These are phyloP conservation scores for Sclerotinia subarctica DNA, from an alignment of 2,329 filamentous ascomycete genomes.

Conservation along the genomic window DNA sequence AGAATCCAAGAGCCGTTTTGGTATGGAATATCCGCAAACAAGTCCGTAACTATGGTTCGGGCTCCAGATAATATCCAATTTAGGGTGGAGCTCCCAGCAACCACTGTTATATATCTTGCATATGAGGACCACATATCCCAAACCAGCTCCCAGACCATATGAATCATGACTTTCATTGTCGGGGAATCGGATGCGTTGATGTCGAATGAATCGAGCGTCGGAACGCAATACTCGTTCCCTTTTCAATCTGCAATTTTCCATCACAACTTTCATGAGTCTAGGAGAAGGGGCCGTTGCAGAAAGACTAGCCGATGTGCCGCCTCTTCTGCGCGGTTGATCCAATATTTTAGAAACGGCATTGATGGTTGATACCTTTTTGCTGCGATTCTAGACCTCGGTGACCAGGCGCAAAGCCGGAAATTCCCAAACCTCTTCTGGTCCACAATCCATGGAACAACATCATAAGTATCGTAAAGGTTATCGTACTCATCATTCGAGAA, in stretches of 20 bases:
- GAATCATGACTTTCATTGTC: not conserved
- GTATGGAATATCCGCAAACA: not conserved
- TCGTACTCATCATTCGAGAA: not conserved
- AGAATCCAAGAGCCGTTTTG: not conserved
- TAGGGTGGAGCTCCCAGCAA: not conserved
- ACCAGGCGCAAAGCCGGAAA: not conserved
- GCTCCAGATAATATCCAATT: not conserved
- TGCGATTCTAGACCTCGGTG: not conserved
- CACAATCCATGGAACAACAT: not conserved
- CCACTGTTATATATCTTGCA: not conserved
- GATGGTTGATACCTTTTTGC: not conserved
- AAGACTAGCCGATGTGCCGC: not conserved
- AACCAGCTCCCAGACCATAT: not conserved
- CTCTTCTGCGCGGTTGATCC: not conserved
- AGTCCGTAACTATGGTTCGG: not conserved
- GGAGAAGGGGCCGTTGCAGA: not conserved
- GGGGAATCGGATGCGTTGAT: not conserved
- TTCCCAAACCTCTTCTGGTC: not conserved
- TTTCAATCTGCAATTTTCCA: not conserved
- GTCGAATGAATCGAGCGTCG: not conserved
- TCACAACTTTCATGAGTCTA: not conserved
- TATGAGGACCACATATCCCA: constrained; percentile 9
- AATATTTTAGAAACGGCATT: not conserved
- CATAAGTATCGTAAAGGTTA: not conserved
- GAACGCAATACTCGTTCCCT: not conserved